These are phyloP conservation scores for Epichloe amarillans DNA, from an alignment of 2,329 filamentous ascomycete genomes.

Conservation along the genomic window DNA sequence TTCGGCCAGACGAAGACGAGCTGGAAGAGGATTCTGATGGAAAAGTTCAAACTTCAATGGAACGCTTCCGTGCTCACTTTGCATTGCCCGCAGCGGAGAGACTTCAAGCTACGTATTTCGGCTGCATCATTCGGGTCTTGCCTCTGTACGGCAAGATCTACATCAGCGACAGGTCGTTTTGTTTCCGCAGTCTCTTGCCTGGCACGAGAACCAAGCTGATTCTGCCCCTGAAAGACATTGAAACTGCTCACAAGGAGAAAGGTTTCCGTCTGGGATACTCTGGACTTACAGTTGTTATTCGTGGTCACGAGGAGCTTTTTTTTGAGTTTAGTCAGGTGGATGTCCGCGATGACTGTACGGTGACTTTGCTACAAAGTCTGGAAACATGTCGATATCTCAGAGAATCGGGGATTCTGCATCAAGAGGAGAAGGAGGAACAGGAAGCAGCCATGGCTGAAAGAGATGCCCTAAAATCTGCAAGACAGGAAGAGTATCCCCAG, in stretches of 20 bases:
- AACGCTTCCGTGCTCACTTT: slow-evolving; percentile 83
- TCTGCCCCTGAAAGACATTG: slow-evolving; percentile 77
- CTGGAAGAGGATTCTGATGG: slow-evolving; percentile 46
- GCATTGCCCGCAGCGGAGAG: slow-evolving; percentile 73
- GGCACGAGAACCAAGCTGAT: slow-evolving; percentile 89
- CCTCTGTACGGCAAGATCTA: slow-evolving; percentile 96
- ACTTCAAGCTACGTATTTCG: slow-evolving; percentile 80
- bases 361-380: slow-evolving; percentile 65
- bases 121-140: slow-evolving; percentile 77
- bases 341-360: slow-evolving; percentile 74
- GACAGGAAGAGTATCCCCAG: slow-evolving; percentile 37
- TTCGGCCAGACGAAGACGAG: slow-evolving; percentile 41
- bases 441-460: slow-evolving; percentile 70
- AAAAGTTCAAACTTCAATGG: slow-evolving; percentile 52
- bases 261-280: slow-evolving; percentile 87
- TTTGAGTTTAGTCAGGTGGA: slow-evolving; percentile 79
- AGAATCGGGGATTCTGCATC: slow-evolving; percentile 53
- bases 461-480: slow-evolving; percentile 63
- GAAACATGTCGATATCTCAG: slow-evolving; percentile 59
- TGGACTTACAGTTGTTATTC: slow-evolving; percentile 82
- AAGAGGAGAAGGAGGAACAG: slow-evolving; percentile 56
- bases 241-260: slow-evolving; percentile 89
- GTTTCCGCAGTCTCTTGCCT: slow-evolving; percentile 81
- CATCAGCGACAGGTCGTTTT: slow-evolving; percentile 75
- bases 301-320: slow-evolving; percentile 89